Base-by-base conservation (phyloP, 164 flowering plant genomes). In the Buxus sempervirens region DNA sequence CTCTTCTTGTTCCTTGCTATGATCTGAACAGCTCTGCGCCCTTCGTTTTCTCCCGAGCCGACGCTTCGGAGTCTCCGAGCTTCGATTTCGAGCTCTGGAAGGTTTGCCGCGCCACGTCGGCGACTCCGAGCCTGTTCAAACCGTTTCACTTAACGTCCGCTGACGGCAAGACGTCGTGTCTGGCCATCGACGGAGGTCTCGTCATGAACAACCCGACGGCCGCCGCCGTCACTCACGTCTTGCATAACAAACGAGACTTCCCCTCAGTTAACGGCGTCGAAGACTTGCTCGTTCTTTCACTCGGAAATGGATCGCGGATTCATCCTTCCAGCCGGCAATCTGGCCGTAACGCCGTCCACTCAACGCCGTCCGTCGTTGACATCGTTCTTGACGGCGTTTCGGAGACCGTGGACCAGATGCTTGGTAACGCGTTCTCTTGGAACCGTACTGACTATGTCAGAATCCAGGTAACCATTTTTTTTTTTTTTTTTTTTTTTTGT, bases 171-270 rank as follows among this genome's bases (percentile, higher is more conserved):
- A 88, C 92, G 13, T 73, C 81, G 12, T 88, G 92, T 72, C 13
- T 76, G 41, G 90, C 84, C 66, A 79, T 88, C 0, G 92, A 88
- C 74, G 92, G 92, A 49, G 92, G 92, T 0, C 73, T 88, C 20
- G 92, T 84, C 15, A 88, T 88, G 92, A 88, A 88, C 73, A 88
- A 88, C 59, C 92, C 92, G 12, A 80, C 92, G n/a, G 86, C 92
- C 9, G 89, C 89, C 1, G 92, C 92, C 51, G 85, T 85, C 18
- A 85, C 88, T 54, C 92, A 88, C 73, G 92, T 82, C 38, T 72
- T 86, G 48, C 86, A 86, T 72, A 86, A 86, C 81, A 81, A 81
- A 64, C 82, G 84, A 21, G 92, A 85, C 26, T 88, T 88, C 54
- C 88, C 92, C 14, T 70, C 84, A 0, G 87, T 82, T 9, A 81